Evolutionary conservation across 257 asterid species (phyloP).

Genomic region (Perilla frutescens): DNA sequence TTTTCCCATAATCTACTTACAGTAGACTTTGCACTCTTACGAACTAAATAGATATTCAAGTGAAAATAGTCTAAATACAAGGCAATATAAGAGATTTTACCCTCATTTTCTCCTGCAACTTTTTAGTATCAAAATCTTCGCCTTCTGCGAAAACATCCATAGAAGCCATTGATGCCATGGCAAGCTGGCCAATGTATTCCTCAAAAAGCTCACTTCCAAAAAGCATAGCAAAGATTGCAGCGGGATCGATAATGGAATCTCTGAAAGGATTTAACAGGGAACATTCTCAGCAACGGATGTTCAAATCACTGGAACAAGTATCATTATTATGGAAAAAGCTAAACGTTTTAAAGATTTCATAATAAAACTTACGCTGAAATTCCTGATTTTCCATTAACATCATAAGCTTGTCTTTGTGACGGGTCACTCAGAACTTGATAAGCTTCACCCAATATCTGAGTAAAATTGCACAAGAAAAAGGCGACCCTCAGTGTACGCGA

Average conservation of each 20-base stretch:
- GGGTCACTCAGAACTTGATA: constrained; percentile 98
- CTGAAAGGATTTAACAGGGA: constrained; percentile 52
- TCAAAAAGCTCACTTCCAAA: constrained; percentile 99
- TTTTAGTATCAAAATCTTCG: constrained; percentile 84
- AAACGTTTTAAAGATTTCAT: constrained; percentile 26
- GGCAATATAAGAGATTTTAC: constrained; percentile 47
- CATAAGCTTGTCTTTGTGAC: constrained; percentile 88
- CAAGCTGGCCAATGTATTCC: constrained; percentile 99
- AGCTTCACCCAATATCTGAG: constrained; percentile 97
- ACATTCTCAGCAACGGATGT: constrained; percentile 22
- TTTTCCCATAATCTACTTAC: constrained; percentile 16
- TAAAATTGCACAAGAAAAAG: constrained; percentile 37
- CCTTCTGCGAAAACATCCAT: constrained; percentile 82
- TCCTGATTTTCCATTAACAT: constrained; percentile 93
- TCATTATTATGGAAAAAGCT: constrained; percentile 17
- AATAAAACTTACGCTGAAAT: constrained; percentile 75
- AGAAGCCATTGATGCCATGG: constrained; percentile 99
- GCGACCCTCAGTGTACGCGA: constrained; percentile 28
- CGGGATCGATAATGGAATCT: constrained; percentile 97
- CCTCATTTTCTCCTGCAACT: constrained; percentile 95
- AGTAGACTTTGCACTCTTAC: not conserved
- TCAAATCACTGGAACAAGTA: constrained; percentile 18
- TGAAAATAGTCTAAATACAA: constrained; percentile 20
- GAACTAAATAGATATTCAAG: constrained; percentile 17
- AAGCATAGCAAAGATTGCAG: constrained; percentile 99